Conservation (phyloP, 768 basidiomycete species). For the Phaeolepiota aurea region DNA sequence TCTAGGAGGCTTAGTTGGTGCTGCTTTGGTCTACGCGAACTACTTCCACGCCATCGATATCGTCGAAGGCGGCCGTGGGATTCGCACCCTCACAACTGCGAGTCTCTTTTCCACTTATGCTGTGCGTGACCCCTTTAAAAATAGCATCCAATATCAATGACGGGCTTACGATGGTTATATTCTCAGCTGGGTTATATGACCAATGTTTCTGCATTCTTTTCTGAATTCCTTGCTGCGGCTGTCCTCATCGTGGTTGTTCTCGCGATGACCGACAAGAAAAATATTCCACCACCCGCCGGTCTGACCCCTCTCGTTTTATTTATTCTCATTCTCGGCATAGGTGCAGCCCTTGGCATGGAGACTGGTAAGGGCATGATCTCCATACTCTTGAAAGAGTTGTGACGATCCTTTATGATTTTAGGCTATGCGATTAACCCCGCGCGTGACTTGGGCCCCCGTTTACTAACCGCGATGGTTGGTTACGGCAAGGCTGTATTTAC, state of each 20-base stretch:
- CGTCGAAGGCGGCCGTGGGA: constrained; percentile 45
- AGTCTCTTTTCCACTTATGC: constrained; percentile 53
- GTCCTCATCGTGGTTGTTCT: constrained; percentile 49
- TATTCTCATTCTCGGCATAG: constrained; percentile 48
- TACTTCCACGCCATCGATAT: constrained; percentile 63
- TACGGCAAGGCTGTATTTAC: constrained; percentile 38
- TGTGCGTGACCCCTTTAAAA: constrained; percentile 24
- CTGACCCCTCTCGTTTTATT: constrained; percentile 51
- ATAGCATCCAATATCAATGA: background rate
- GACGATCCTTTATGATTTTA: no score
- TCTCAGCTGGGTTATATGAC: constrained; percentile 29
- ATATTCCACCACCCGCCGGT: constrained; percentile 38
- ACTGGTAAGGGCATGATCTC: constrained; percentile 25
- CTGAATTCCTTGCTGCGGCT: constrained; percentile 50
- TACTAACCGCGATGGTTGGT: constrained; percentile 59
- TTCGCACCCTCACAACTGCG: constrained; percentile 49
- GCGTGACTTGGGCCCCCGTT: constrained; percentile 44
- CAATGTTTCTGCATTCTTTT: constrained; percentile 28
- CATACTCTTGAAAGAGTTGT: background rate
- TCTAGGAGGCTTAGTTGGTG: constrained; percentile 53
- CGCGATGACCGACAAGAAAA: constrained; percentile 43
- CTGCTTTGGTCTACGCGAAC: constrained; percentile 51
- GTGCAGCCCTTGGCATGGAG: constrained; percentile 50
- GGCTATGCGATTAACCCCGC: constrained; percentile 29
- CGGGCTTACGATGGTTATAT: background rate